Evolutionary conservation across 2,329 filamentous ascomycete species (phyloP), one percentile per base, ranked within the genome.

Genomic region (Eutypella sp.): DNA sequence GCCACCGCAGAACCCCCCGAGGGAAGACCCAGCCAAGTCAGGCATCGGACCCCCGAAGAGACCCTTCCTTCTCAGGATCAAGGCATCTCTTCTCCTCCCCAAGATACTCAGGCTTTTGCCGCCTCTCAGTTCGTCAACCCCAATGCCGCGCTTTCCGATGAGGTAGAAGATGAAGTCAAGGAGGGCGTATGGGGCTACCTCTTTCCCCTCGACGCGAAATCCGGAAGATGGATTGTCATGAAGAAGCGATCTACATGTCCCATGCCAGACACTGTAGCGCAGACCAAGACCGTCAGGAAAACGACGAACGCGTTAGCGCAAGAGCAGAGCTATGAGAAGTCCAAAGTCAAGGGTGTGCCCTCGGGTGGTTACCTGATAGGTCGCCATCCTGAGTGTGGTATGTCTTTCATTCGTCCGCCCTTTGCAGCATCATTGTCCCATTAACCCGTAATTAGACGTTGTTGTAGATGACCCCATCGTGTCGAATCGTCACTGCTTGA

Each of bases 141-240:
- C 3, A 81, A 89, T 23, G 72, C 80, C 47, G 78, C 81, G 22
- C 77, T 92, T 40, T 84, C 84, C 10, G 87, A 91, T 52, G 89
- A 95, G 46, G 87, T 95, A 4, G 81, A 91, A 51, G 87, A 96
- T 61, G 90, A 96, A 68, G 81, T 74, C 50, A 76, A 80, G 39
- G 87, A 95, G 63, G 89, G 89, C 8, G 89, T 97, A 1, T 99
- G 93, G 93, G 95, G 95, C 11, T 99, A 97, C 60, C 74, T 99
- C 5, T 81, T 96, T 44, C 89, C 92, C 2, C 71, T 96, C 20
- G 84, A 92, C 60, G 76, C 79, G 43, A 80, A 79, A 52, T 82
- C 85, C 44, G 84, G 67, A 69, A 86, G 65, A 67, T 95, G 68
- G 39, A 60, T 81, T 19, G 87, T 95, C 7, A 66, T 99, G 64